A percentile compares a stretch with the other conserved stretches of the same genome.
Conservation (phyloP, 768 basidiomycete species). For the Hebeloma cylindrosporum region DNA sequence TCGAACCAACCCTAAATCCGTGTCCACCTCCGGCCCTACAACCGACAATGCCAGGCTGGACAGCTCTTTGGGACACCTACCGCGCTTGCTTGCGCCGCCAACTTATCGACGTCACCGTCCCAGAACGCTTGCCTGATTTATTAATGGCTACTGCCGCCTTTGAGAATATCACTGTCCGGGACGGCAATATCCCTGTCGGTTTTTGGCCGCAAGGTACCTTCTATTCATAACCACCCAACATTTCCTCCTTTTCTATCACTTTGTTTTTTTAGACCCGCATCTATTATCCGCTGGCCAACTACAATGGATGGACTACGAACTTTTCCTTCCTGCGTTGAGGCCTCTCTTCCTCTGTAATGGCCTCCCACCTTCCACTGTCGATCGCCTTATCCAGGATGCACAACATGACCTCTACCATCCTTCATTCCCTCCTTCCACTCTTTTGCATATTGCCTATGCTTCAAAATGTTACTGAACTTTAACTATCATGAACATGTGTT, state of each 20-base stretch:
- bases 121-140: conserved; percentile 51
- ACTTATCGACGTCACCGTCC: conserved; percentile 58
- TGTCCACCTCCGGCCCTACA: conserved; percentile 21
- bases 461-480: conserved; percentile 25
- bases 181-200: conserved; percentile 66
- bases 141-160: conserved; percentile 51
- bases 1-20: conserved; percentile 60
- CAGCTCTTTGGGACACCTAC: conserved; percentile 62
- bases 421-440: conserved; percentile 46
- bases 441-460: conserved; percentile 62
- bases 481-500: not conserved
- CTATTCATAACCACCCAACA: not conserved
- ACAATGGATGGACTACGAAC: conserved; percentile 73
- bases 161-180: conserved; percentile 52
- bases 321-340: conserved; percentile 60
- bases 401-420: conserved; percentile 68
- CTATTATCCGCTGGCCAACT: conserved; percentile 66
- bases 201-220: conserved; percentile 62
- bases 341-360: conserved; percentile 57
- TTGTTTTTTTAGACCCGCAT: conserved; percentile 39
- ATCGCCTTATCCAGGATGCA: conserved; percentile 58
- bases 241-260: conserved; percentile 6
- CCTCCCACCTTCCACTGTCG: conserved; percentile 52
- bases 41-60: conserved; percentile 48
- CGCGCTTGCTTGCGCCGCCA: conserved; percentile 51